Evolutionary conservation across 2,329 filamentous ascomycete genomes (phyloP), one percentile per base, ranked within the genome.

Genomic region (Colletotrichum chlorophyti): DNA sequence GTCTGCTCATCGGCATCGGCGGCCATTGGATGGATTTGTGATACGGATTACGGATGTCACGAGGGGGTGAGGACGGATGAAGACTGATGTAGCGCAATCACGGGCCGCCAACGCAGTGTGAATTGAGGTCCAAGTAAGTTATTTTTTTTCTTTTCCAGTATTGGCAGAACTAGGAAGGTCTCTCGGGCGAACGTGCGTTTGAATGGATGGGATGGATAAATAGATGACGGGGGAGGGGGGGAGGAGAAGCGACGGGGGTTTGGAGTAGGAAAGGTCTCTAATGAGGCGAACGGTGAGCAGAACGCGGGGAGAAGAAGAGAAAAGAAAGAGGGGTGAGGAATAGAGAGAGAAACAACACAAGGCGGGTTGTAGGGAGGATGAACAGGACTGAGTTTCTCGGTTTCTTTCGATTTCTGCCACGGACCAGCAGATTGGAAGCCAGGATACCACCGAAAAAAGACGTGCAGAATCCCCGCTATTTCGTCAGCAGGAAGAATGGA

Each of bases 401-500:
- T n/a, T n/a, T n/a, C n/a, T n/a, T n/a, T n/a, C n/a, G n/a, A n/a
- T n/a, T n/a, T n/a, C n/a, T n/a, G n/a, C n/a, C n/a, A n/a, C n/a
- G n/a, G n/a, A n/a, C n/a, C n/a, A n/a, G n/a, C n/a, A n/a, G n/a
- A n/a, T n/a, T n/a, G n/a, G n/a, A n/a, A n/a, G n/a, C n/a, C n/a
- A 4, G 11, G 6, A 34, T 29, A 29, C 17, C 26, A 14, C 26
- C 40, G 24, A 37, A 21, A 32, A 29, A 50, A 57, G 53, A 59
- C 42, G 55, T 54, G 50, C 55, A 19, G 51, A 48, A 49, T 49
- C 55, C 51, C 55, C 55, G 55, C 55, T 59, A 40, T 55, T 45
- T 34, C 51, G 51, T 35, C 55, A 59, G 51, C 14, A 23, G 26
- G 43, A 59, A 40, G 12, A 45, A 49, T 49, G 37, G 55, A 48